Conservation (phyloP, 2,329 filamentous ascomycete genomes). For the Colletotrichum musicola region DNA sequence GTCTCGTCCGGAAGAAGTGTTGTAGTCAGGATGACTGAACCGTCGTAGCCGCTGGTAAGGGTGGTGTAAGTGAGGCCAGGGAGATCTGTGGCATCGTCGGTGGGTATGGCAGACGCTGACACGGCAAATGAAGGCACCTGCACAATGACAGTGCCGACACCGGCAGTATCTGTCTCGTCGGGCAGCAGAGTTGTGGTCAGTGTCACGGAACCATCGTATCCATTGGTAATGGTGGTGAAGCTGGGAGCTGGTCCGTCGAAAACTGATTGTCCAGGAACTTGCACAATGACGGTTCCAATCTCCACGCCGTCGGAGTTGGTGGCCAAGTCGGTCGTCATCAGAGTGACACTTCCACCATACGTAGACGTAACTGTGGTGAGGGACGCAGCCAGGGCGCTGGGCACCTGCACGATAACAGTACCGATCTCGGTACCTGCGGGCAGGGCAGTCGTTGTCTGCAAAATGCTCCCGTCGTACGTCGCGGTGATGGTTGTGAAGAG, state of each 20-base stretch:
- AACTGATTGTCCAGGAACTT: neutral
- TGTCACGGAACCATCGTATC: neutral
- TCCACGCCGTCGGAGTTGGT: neutral
- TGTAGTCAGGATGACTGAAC: neutral
- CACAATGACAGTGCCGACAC: neutral
- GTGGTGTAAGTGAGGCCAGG: neutral
- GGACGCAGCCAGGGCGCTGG: neutral
- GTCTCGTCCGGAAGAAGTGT: neutral
- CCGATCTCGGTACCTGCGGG: conserved; percentile 9
- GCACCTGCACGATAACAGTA: conserved; percentile 16
- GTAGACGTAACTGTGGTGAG: conserved; percentile 7
- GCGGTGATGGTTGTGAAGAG: conserved; percentile 15
- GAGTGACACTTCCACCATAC: neutral
- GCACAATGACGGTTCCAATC: conserved; percentile 1
- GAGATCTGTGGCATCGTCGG: neutral
- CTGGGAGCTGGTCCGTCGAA: neutral
- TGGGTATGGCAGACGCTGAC: neutral
- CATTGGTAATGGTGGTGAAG: neutral
- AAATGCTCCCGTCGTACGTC: conserved; percentile 3
- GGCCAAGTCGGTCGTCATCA: neutral
- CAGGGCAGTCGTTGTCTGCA: conserved; percentile 1
- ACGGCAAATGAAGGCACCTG: neutral
- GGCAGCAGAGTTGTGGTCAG: neutral
- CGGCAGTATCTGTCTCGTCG: neutral
- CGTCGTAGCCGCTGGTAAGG: neutral